These are phyloP conservation scores for Stentor coeruleus DNA, from an alignment of 73 alveolate species.

Conservation along the genomic window DNA sequence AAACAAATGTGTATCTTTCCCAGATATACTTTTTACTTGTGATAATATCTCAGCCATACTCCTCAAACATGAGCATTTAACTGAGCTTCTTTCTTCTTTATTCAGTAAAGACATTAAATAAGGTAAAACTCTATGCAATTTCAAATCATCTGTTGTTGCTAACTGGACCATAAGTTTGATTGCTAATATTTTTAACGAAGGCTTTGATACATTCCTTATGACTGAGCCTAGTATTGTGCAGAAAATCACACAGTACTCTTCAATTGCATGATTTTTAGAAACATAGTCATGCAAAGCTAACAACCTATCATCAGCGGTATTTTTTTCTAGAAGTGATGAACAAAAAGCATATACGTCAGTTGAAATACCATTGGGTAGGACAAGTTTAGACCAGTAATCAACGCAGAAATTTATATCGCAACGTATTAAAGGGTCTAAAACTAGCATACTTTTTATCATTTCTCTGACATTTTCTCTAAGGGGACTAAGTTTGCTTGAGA, in stretches of 20 bases:
- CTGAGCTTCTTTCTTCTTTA: constrained; percentile 21
- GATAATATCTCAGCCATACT: not conserved
- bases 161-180: not conserved
- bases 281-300: too few species aligned
- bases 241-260: not conserved
- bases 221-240: not conserved
- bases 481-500: constrained; percentile 44
- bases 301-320: not conserved
- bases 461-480: constrained; percentile 43
- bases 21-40: not conserved
- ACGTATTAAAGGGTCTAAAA: constrained; percentile 59
- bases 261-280: not conserved
- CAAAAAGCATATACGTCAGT: not conserved
- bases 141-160: not conserved
- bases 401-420: constrained; percentile 44
- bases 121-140: constrained; percentile 1
- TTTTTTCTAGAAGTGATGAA: too few species aligned
- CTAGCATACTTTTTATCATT: constrained; percentile 64
- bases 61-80: not conserved
- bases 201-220: not conserved
- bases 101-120: not conserved
- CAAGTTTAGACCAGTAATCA: constrained; percentile 34
- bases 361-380: constrained; percentile 28
- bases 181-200: not conserved
- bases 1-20: not conserved